phyloP scores from a whole-genome alignment of 2,329 filamentous ascomycete genomes.

The Gnomoniopsis sp. region DNA sequence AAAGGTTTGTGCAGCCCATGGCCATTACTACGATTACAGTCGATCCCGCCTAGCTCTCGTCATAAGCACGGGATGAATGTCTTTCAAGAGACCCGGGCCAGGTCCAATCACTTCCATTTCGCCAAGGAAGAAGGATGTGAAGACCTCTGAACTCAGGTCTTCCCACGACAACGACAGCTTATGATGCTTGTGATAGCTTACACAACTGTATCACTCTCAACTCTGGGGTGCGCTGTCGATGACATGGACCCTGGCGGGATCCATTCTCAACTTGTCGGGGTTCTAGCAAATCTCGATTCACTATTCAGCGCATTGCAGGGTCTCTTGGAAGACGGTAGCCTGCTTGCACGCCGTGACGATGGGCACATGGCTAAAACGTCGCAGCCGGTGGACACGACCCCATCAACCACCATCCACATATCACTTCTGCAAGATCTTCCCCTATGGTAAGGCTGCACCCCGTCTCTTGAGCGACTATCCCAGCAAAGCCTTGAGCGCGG shows the following conservation, averaged over 20 bases:
- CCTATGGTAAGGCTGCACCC: constrained; percentile 24
- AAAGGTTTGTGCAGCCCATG: no score
- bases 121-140: background rate
- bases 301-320: constrained; percentile 10
- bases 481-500: background rate
- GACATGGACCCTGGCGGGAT: no score
- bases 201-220: constrained; percentile 27
- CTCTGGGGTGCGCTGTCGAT: constrained; percentile 25
- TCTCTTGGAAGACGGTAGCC: background rate
- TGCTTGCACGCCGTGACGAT: background rate
- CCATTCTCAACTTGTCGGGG: no score
- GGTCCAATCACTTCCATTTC: background rate
- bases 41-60: background rate
- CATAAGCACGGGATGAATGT: no score
- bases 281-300: constrained; percentile 18
- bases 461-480: constrained; percentile 17
- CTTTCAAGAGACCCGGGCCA: no score
- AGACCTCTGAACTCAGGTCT: constrained; percentile 25
- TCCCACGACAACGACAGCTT: constrained; percentile 24
- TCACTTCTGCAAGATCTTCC: constrained; percentile 20
- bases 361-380: background rate
- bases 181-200: constrained; percentile 31
- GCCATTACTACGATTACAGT: no score
- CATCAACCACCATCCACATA: constrained; percentile 18
- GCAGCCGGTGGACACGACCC: constrained; percentile 17